Base-by-base conservation (phyloP, 805 yeast species). In the Wickerhamiella azymoides region DNA sequence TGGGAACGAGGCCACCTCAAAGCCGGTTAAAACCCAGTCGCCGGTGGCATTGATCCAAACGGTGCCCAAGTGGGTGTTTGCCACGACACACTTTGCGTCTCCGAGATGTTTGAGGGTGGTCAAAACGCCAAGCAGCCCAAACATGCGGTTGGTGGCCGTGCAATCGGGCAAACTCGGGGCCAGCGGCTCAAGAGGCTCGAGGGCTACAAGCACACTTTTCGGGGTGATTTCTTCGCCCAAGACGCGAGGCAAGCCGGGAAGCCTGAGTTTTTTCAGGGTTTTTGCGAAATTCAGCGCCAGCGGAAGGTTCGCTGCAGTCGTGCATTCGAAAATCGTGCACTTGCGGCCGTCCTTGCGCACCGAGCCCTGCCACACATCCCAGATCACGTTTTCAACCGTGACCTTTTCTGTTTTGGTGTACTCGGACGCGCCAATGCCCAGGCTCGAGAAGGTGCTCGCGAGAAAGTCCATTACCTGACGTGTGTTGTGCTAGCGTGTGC, bases 1-100 rank as follows among this genome's bases (percentile, higher is more conserved):
- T 16, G 71, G 70, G 46, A 67, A 72, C 1, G 80, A 70, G 30
- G 76, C 62, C 1, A 79, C 60, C 60, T 88, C 96, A 55, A 86
- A 77, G 1, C 95, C 94, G 48, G 82, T 81, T 24, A 88, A 58
- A 49, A 76, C 79, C 89, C 94, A 84, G 56, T 82, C 93, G 11
- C 96, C 94, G 13, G 68, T 57, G 26, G 69, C 72, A 46, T 74
- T 80, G 13, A 84, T 77, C 58, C 66, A 86, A 1, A 88, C 70
- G 1, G 82, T 73, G 36, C 72, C 67, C 16, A 64, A 52, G 48
- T 73, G 69, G 10, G 84, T 52, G 49, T 76, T 76, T 5, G 86
- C 89, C 56, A 83, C 80, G 5, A 80, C 65, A 21, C 80, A 73
- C 5, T 67, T 57, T 30, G 65, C 70, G 48, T 75, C 66, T 51